Evolutionary conservation across 2,329 filamentous ascomycete genomes (phyloP), one percentile per base, ranked within the genome.

Genomic region (Emergomyces orientalis): DNA sequence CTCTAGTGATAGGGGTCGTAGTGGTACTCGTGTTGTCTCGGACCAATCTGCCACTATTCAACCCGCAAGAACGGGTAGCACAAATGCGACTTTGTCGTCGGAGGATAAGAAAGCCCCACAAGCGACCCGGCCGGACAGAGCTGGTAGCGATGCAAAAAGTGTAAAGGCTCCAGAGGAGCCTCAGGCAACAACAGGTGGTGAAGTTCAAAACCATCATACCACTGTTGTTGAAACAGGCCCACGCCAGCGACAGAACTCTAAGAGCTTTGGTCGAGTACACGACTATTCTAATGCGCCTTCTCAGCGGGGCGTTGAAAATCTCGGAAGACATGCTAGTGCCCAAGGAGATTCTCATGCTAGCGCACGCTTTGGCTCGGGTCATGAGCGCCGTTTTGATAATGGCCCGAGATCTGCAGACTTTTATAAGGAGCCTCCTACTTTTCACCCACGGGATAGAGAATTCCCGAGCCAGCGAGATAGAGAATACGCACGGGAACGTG

Each of bases 1-100:
- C 34, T 68, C 69, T 57, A 66, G 69, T 63, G 74, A 77, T 22
- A 68, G 74, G 62, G 75, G 73, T 61, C 68, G 73, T 6, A 72
- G 73, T 49, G 75, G 76, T 59, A 65, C 72, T 34, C 73, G 70
- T 67, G 70, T 72, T 60, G 67, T 65, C 60, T 75, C 76, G 56
- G 75, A 76, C 30, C 73, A 73, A 60, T 77, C 76, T 45, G 68
- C 75, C n/a, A 74, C 77, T 59, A 74, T 74, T 7, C 75, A 72
- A 56, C 66, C 71, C 11, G 69, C 71, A 60, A 73, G 76, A 58
- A 73, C 74, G 17, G 70, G 71, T 39, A 77, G 72, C 63, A 66
- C 69, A 8, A 76, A 77, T 61, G 67, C 67, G 13, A 70, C 69
- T 39, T 55, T 63, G 37, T 61, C 68, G 25, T 32, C 69, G 11